Evolutionary conservation across 768 basidiomycete genomes (phyloP).

Genomic region (Pleurotus cornucopiae): DNA sequence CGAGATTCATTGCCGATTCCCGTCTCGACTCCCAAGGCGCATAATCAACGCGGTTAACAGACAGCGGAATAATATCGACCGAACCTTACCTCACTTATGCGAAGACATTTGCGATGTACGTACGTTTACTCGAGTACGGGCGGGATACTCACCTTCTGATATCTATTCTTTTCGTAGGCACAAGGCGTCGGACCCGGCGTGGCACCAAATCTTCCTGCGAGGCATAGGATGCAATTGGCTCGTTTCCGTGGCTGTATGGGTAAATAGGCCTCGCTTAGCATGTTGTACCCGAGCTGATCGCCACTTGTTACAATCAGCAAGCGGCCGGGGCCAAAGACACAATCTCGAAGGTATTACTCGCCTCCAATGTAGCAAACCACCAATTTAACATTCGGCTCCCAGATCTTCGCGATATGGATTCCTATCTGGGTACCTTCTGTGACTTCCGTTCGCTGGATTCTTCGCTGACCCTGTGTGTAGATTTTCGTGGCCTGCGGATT

Average conservation of each 20-base stretch:
- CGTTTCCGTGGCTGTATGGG: slow-evolving; percentile 72
- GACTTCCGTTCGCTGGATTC: background rate
- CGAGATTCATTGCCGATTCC: background rate
- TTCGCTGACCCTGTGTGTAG: slow-evolving; percentile 23
- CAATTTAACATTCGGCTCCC: background rate
- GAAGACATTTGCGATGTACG: slow-evolving; percentile 55
- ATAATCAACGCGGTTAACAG: slow-evolving; percentile 24
- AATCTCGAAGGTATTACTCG: slow-evolving; percentile 50
- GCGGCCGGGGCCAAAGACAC: slow-evolving; percentile 63
- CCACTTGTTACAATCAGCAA: slow-evolving; percentile 42
- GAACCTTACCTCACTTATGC: slow-evolving; percentile 57
- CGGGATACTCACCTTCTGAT: background rate
- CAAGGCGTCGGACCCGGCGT: slow-evolving; percentile 61
- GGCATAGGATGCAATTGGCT: slow-evolving; percentile 80
- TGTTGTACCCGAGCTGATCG: background rate
- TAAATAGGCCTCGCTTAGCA: slow-evolving; percentile 25
- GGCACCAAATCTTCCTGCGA: slow-evolving; percentile 70
- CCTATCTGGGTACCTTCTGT: slow-evolving; percentile 59
- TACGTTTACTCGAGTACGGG: slow-evolving; percentile 26
- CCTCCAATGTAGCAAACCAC: background rate
- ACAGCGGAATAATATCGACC: slow-evolving; percentile 52
- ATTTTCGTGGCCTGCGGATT: slow-evolving; percentile 68
- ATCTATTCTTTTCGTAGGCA: slow-evolving; percentile 28
- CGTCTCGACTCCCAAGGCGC: too few species aligned
- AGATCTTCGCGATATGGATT: slow-evolving; percentile 66